phyloP scores from a whole-genome alignment of 768 basidiomycete genomes.

The Boletus patriciae region DNA sequence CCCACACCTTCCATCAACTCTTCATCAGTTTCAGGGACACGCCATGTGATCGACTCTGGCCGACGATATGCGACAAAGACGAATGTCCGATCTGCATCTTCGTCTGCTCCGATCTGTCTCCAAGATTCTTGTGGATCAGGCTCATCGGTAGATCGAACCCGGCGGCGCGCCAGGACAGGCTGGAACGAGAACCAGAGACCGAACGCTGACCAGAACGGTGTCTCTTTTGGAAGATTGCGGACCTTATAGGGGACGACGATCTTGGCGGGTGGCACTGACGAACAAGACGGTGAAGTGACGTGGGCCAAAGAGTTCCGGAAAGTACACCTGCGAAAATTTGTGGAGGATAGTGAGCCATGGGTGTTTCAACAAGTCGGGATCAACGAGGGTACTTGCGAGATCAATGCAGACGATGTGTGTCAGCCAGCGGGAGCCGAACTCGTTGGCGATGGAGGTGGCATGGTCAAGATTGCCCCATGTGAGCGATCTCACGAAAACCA shows the following conservation, averaged over 20 bases:
- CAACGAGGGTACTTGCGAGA: slow-evolving; percentile 51
- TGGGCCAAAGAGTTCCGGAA: slow-evolving; percentile 79
- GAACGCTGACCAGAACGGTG: slow-evolving; percentile 76
- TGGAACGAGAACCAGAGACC: slow-evolving; percentile 85
- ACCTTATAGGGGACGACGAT: slow-evolving; percentile 76
- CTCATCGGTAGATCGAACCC: neutral
- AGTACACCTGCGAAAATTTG: slow-evolving; percentile 63
- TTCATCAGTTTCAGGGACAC: slow-evolving; percentile 48
- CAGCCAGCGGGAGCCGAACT: slow-evolving; percentile 35
- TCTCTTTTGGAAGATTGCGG: slow-evolving; percentile 70
- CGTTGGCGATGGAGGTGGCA: slow-evolving; percentile 39
- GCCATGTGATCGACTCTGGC: slow-evolving; percentile 58
- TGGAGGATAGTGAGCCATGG: neutral
- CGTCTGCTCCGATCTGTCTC: slow-evolving; percentile 46
- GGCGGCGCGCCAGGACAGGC: slow-evolving; percentile 44
- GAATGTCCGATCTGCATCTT: slow-evolving; percentile 43
- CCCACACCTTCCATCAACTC: slow-evolving; percentile 62
- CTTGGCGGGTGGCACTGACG: slow-evolving; percentile 22
- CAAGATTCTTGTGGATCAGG: slow-evolving; percentile 34
- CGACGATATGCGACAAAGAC: slow-evolving; percentile 63
- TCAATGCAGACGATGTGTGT: slow-evolving; percentile 84
- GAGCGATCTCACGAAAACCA: slow-evolving; percentile 49
- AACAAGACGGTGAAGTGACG: slow-evolving; percentile 57
- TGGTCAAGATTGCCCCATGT: slow-evolving; percentile 66
- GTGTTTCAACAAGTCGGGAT: neutral